Percentiles rank a stretch among this genome's conserved stretches.
phyloP scores from a whole-genome alignment of 2,329 filamentous ascomycete species.

The Fusarium hainanense region DNA sequence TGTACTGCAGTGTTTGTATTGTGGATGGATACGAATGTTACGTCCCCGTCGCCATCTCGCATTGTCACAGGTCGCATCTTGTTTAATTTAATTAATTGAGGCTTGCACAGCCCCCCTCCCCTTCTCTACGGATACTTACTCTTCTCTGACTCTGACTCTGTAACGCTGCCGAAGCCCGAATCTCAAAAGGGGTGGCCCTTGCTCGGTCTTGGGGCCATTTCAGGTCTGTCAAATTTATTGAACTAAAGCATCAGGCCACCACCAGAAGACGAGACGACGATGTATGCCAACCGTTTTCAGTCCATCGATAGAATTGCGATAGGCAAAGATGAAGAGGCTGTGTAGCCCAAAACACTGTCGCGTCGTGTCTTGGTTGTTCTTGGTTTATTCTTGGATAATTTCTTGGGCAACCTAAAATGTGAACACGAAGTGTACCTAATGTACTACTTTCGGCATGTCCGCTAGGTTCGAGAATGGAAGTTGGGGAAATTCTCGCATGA shows the following conservation, averaged over 20 bases:
- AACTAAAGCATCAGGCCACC: not conserved
- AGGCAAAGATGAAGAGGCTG: conserved; percentile 8
- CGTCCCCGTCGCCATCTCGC: conserved; percentile 13
- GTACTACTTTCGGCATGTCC: conserved; percentile 14
- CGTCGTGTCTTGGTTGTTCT: conserved; percentile 18
- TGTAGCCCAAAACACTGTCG: not conserved
- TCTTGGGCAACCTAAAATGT: conserved; percentile 2
- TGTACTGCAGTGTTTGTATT: not conserved
- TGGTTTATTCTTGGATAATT: conserved; percentile 14
- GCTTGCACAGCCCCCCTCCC: conserved; percentile 39
- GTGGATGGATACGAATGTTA: conserved; percentile 3
- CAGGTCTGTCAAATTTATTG: conserved; percentile 17
- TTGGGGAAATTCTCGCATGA: conserved; percentile 7
- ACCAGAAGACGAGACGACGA: not conserved
- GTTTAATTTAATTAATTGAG: conserved; percentile 41
- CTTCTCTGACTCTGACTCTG: conserved; percentile 13
- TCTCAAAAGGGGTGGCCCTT: conserved; percentile 17
- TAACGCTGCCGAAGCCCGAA: conserved; percentile 32
- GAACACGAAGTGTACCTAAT: not conserved
- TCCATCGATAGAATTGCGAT: conserved; percentile 7
- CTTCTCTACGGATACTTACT: not conserved
- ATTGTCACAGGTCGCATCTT: conserved; percentile 32
- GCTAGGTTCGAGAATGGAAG: not conserved
- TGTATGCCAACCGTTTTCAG: not conserved
- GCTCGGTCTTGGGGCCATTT: conserved; percentile 6